These are phyloP conservation scores for Cryptococcus maquisensis DNA, from an alignment of 1,284 basidiomycete species.

Conservation along the genomic window DNA sequence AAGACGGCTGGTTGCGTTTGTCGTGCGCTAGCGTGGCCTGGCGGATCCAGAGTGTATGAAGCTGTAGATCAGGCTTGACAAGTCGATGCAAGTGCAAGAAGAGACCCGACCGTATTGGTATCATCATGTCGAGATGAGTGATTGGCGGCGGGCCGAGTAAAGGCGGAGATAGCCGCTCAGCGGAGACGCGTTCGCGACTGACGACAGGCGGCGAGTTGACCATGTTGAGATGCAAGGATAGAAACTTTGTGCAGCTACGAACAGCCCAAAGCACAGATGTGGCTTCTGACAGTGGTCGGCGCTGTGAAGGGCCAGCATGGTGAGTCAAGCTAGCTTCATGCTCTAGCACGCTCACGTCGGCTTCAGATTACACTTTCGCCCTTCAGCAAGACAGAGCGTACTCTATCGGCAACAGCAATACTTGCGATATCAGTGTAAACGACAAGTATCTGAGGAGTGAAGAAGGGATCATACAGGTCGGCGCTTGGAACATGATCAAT, in stretches of 20 bases:
- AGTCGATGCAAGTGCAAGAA: neutral
- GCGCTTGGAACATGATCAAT: conserved; percentile 30
- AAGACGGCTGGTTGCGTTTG: neutral
- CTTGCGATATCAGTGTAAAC: conserved; percentile 30
- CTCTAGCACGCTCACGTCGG: neutral
- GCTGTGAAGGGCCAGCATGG: conserved; percentile 37
- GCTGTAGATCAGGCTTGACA: neutral
- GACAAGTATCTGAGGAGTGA: conserved; percentile 18
- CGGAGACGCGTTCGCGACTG: neutral
- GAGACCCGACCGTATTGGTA: neutral
- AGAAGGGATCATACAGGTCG: conserved; percentile 33
- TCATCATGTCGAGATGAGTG: no score
- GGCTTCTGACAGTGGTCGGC: conserved; percentile 40
- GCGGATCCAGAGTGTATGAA: neutral
- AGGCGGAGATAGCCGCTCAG: neutral
- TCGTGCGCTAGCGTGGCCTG: neutral
- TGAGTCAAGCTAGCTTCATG: conserved; percentile 11
- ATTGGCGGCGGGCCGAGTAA: no score
- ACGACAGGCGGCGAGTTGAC: neutral
- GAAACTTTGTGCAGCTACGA: no score
- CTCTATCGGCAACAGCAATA: conserved; percentile 31
- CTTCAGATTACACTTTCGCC: conserved; percentile 38
- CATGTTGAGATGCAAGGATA: no score
- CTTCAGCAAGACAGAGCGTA: conserved; percentile 36
- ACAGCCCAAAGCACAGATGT: conserved; percentile 20